Conservation (phyloP, 768 basidiomycete genomes). For the Trametes cingulata region DNA sequence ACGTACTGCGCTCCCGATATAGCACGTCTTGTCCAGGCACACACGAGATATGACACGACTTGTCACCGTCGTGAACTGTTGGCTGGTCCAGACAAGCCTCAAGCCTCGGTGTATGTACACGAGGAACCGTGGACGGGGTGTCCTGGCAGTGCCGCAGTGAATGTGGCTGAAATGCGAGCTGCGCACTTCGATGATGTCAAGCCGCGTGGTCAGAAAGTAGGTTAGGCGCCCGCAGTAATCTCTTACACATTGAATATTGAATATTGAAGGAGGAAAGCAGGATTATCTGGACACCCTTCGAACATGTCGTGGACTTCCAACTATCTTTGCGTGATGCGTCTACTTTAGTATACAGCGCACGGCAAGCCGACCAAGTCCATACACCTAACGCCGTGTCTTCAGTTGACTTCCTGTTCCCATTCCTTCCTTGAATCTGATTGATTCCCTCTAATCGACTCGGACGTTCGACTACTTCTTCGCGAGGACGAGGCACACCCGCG, state of each 20-base stretch:
- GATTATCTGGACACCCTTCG: too few relatives aligned
- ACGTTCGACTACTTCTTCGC: conserved; percentile 37
- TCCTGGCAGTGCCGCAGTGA: not conserved
- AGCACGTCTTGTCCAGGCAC: not conserved
- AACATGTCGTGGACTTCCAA: too few relatives aligned
- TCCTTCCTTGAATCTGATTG: not conserved
- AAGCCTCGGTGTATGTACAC: too few relatives aligned
- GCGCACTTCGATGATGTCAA: not conserved
- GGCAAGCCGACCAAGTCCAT: not conserved
- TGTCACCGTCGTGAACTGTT: not conserved
- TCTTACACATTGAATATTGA: too few relatives aligned
- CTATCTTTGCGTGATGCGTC: too few relatives aligned
- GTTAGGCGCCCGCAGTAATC: too few relatives aligned
- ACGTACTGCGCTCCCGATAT: not conserved
- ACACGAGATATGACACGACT: not conserved
- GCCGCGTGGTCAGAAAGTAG: not conserved
- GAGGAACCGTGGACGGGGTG: too few relatives aligned
- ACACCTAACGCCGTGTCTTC: too few relatives aligned
- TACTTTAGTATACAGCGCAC: not conserved
- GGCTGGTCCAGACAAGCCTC: not conserved
- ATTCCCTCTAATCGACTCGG: not conserved
- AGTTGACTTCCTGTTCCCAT: too few relatives aligned
- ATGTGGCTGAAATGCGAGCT: not conserved
- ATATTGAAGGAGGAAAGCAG: too few relatives aligned
- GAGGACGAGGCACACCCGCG: conserved; percentile 66